Percentiles rank a stretch among this genome's conserved stretches.
phyloP scores from a whole-genome alignment of 2,329 filamentous ascomycete genomes.

The Cercospora sp. region DNA sequence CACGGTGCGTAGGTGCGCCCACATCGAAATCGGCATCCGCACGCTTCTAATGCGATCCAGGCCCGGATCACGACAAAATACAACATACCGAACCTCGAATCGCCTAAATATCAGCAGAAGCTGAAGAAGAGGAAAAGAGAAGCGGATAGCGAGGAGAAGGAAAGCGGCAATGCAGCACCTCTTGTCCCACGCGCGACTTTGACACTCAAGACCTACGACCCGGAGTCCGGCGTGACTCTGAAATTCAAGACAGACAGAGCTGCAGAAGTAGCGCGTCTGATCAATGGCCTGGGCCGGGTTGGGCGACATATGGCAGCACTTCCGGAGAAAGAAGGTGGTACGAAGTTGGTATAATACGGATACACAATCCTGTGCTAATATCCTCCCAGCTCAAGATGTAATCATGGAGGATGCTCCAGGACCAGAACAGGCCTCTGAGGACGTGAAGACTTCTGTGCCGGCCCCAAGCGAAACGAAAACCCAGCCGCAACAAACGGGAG shows the following conservation, averaged over 20 bases:
- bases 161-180: constrained; percentile 31
- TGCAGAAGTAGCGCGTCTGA: constrained; percentile 80
- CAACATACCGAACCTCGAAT: constrained; percentile 56
- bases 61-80: constrained; percentile 92
- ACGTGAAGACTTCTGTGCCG: constrained; percentile 15
- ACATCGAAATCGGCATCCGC: not conserved
- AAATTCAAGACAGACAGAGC: constrained; percentile 92
- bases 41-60: constrained; percentile 48
- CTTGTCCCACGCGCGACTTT: constrained; percentile 67
- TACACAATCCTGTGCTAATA: constrained; percentile 8
- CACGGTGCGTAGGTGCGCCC: constrained; percentile 60
- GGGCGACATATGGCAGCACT: constrained; percentile 62
- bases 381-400: constrained; percentile 31
- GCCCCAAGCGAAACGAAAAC: constrained; percentile 22
- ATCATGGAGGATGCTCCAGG: constrained; percentile 36
- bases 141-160: constrained; percentile 28
- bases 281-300: constrained; percentile 73
- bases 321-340: constrained; percentile 46
- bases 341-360: not conserved
- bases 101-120: constrained; percentile 36
- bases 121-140: constrained; percentile 31
- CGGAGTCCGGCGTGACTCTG: constrained; percentile 73
- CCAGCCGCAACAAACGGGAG: constrained; percentile 18
- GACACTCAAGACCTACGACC: constrained; percentile 86
- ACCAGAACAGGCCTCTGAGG: constrained; percentile 31